Percentiles rank a stretch among this genome's conserved stretches.
phyloP scores from a whole-genome alignment of 208 protist genomes.

The Leishmania turanica region DNA sequence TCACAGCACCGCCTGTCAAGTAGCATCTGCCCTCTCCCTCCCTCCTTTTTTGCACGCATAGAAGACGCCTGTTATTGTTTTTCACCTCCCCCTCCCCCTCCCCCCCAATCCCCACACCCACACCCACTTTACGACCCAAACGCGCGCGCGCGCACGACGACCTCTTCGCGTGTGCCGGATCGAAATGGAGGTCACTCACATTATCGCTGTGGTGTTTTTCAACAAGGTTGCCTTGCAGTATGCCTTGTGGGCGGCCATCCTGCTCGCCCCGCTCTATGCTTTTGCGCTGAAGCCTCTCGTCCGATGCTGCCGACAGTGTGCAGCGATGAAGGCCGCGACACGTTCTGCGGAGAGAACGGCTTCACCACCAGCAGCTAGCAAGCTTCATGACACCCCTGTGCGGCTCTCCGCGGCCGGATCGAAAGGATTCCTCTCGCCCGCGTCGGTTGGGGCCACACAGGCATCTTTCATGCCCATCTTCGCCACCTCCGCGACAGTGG shows the following conservation, averaged over 20 bases:
- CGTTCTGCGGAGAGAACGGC: neutral
- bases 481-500: neutral
- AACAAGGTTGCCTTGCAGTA: constrained; percentile 27
- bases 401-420: constrained; percentile 17
- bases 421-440: constrained; percentile 20
- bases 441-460: constrained; percentile 16
- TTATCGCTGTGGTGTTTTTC: constrained; percentile 4
- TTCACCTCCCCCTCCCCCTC: neutral
- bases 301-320: constrained; percentile 11
- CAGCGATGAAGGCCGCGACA: neutral
- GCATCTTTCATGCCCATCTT: constrained; percentile 14
- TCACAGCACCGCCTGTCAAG: neutral
- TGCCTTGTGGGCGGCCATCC: constrained; percentile 30
- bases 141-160: neutral
- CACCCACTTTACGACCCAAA: neutral
- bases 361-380: neutral
- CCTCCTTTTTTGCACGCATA: neutral
- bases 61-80: neutral
- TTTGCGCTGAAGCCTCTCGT: constrained; percentile 55
- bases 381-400: neutral
- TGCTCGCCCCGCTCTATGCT: constrained; percentile 60
- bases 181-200: constrained; percentile 2
- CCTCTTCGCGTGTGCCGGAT: neutral
- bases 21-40: neutral
- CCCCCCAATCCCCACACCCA: neutral